phyloP scores from a whole-genome alignment of 495 filamentous ascomycete species.

The Xylaria curta region DNA sequence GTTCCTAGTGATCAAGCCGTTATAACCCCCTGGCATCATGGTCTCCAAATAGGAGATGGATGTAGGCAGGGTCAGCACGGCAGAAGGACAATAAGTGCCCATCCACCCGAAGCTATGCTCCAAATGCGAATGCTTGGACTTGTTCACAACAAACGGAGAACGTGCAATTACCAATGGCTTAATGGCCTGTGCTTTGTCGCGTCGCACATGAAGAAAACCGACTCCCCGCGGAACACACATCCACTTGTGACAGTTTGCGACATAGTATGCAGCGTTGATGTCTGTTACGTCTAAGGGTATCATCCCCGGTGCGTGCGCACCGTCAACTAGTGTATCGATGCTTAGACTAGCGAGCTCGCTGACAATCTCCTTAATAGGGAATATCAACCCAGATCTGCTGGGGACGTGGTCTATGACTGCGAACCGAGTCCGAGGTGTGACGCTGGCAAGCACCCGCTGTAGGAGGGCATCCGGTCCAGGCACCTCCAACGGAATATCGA shows the following conservation, averaged over 20 bases:
- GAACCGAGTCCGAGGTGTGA: conserved; percentile 29
- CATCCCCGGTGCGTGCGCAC: conserved; percentile 25
- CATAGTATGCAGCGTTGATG: conserved; percentile 27
- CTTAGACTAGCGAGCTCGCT: conserved; percentile 21
- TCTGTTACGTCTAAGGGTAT: conserved; percentile 19
- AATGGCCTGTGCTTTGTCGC: neutral
- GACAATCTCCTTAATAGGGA: conserved; percentile 28
- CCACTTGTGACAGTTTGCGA: conserved; percentile 22
- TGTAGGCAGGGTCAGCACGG: neutral
- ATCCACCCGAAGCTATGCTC: conserved; percentile 15
- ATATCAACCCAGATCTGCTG: conserved; percentile 27
- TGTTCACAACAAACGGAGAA: conserved; percentile 8
- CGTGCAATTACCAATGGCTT: neutral
- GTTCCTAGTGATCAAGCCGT: conserved; percentile 6
- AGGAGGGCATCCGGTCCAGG: conserved; percentile 18
- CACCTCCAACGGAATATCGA: conserved; percentile 7
- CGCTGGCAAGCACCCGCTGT: conserved; percentile 21
- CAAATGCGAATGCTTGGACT: conserved; percentile 8
- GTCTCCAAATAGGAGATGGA: conserved; percentile 5
- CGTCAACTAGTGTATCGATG: conserved; percentile 28
- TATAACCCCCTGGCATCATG: neutral
- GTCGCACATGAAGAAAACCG: conserved; percentile 8
- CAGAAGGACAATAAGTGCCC: conserved; percentile 7
- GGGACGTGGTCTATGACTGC: conserved; percentile 29
- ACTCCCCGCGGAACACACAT: conserved; percentile 6